Base-by-base conservation (phyloP, 169 alveolate species). In the Plasmodium cynomolgi region DNA sequence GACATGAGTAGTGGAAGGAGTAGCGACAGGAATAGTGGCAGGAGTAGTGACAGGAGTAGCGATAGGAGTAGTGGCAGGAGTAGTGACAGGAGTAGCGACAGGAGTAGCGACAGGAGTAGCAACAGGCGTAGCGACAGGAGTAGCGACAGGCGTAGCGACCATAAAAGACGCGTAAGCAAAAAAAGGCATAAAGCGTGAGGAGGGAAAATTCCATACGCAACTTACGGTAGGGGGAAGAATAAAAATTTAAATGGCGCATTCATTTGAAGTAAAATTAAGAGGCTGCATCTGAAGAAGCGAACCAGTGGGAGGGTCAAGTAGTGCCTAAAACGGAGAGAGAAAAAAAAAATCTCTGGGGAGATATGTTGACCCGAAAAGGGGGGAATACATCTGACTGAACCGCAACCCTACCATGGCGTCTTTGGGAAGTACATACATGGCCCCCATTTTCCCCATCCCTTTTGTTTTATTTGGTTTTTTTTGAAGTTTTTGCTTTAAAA, bases 61-160 rank as follows among this genome's bases (percentile, higher is more conserved):
- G 58, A 20, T 2, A 47, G 88, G 13, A 81, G 39, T 37, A 39
- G 72, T 8, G 29, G 34, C 29, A 34, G 17, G 13, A 81, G 86
- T 44, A 50, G 29, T 11, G 33, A 11, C 2, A 81, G 39, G 13
- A 81, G 86, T 41, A 41, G 34, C 15, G 33, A 6, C 5, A 81
- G 37, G 31, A 81, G 77, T 31, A 50, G 73, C 29, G 33, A 11
- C 26, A 41, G 34, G 33, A 81, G 86, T 83, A 54, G 56, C 0
- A 62, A 39, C 11, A 83, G 83, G 15, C 54, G 92, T 83, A 47
- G 79, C 71, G 73, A n/a, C 39, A 82, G 80, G 20, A 81, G 41
- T 81, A 81, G 90, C 8, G 17, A 54, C 72, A 54, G 4, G 2
- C 20, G 26, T 17, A 8, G 39, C 31, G 39, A 56, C 62, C 62